Evolutionary conservation across 2,329 filamentous ascomycete species (phyloP).

Genomic region (Microascus cirrosus): DNA sequence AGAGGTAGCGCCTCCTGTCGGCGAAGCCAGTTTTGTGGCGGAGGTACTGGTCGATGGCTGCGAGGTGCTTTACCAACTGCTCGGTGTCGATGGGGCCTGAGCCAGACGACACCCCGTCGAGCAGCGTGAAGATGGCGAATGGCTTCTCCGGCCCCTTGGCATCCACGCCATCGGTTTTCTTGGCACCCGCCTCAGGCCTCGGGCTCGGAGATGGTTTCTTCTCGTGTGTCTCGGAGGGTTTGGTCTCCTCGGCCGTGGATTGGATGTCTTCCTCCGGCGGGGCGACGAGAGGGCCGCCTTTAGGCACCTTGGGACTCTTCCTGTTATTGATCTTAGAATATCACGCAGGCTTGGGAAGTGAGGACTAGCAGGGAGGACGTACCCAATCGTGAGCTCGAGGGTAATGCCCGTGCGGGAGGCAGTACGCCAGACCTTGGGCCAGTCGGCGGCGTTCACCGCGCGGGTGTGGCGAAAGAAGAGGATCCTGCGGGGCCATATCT

Average conservation of each 20-base stretch:
- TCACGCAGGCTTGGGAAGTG: background rate
- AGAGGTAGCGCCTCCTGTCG: conserved; percentile 9
- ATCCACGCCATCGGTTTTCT: background rate
- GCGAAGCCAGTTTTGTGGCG: conserved; percentile 6
- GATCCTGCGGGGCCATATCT: too few relatives aligned
- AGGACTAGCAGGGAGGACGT: background rate
- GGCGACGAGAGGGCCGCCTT: background rate
- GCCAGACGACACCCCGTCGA: background rate
- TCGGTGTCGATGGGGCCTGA: background rate
- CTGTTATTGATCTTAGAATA: background rate
- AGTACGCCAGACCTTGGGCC: conserved; percentile 1
- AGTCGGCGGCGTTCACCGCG: too few relatives aligned
- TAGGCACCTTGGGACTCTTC: background rate
- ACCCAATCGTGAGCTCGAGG: too few relatives aligned
- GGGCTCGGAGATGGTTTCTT: background rate
- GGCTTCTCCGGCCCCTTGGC: background rate
- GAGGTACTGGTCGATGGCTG: conserved; percentile 8
- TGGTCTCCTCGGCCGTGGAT: too few relatives aligned
- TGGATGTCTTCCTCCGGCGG: background rate
- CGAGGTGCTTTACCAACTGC: conserved; percentile 2
- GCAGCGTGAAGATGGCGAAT: background rate
- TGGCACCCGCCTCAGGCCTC: background rate
- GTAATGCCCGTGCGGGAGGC: conserved; percentile 3
- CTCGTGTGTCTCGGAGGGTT: background rate
- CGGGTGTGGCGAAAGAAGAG: too few relatives aligned